Percentiles rank a stretch among this genome's conserved stretches.
Evolutionary conservation across 164 flowering plant genomes (phyloP).

Genomic region (Magnolia officinalis): DNA sequence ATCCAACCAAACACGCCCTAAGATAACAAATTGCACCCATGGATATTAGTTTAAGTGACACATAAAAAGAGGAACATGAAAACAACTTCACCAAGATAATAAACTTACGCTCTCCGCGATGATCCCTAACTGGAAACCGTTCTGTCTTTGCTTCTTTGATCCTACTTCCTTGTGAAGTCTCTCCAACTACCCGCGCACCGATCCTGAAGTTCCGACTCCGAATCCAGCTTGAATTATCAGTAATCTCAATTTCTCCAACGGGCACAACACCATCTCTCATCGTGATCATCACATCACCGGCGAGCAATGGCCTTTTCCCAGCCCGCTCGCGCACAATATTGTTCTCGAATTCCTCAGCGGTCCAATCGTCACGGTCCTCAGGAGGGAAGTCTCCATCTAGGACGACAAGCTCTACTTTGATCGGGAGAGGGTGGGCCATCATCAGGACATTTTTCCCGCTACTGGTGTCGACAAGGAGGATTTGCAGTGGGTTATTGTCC

Average conservation of each 20-base stretch:
- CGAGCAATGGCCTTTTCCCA: conserved; percentile 60
- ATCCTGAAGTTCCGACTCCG: conserved; percentile 56
- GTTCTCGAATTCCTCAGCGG: conserved; percentile 38
- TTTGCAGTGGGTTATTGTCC: conserved; percentile 33
- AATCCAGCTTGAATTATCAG: conserved; percentile 82
- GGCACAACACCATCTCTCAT: conserved; percentile 39
- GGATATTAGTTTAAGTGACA: background rate
- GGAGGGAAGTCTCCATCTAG: conserved; percentile 58
- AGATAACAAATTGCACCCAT: too few species aligned
- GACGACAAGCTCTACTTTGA: conserved; percentile 54
- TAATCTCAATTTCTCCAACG: conserved; percentile 49
- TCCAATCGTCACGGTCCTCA: conserved; percentile 37
- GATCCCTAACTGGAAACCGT: conserved; percentile 63
- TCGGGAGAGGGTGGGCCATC: conserved; percentile 18
- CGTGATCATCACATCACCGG: conserved; percentile 45
- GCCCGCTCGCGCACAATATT: conserved; percentile 48
- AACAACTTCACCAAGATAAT: background rate
- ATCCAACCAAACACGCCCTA: too few species aligned
- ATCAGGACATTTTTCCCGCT: conserved; percentile 11
- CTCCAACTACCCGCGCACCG: conserved; percentile 48
- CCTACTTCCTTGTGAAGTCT: conserved; percentile 27
- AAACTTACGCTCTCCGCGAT: conserved; percentile 47
- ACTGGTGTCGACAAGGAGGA: conserved; percentile 34
- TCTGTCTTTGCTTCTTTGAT: conserved; percentile 60
- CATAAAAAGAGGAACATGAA: background rate